Percentiles rank a stretch among this genome's conserved stretches.
Evolutionary conservation across 345 rosid genomes (phyloP).

Genomic region (Clarkia xantiana): DNA sequence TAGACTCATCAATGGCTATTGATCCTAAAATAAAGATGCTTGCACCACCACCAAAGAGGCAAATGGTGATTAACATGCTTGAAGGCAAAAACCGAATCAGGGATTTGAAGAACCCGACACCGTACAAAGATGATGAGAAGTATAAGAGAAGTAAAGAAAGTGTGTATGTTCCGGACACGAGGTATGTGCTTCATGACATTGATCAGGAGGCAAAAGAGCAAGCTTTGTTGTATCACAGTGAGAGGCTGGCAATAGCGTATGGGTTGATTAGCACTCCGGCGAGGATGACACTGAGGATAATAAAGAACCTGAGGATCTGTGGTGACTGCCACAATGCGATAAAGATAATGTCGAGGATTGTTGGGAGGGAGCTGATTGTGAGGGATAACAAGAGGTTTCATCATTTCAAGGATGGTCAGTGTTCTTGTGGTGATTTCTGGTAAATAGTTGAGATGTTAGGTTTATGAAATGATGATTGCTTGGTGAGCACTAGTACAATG

Average conservation of each 20-base stretch:
- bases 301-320: conserved; percentile 34
- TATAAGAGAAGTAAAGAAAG: conserved; percentile 17
- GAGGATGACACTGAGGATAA: conserved; percentile 28
- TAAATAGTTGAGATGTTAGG: too few relatives aligned
- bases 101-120: conserved; percentile 26
- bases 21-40: conserved; percentile 18
- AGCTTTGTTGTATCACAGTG: conserved; percentile 35
- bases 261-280: conserved; percentile 40
- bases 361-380: conserved; percentile 38
- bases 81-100: conserved; percentile 24
- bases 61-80: conserved; percentile 21
- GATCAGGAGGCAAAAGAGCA: conserved; percentile 44
- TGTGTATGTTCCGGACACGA: conserved; percentile 31
- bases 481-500: too few relatives aligned
- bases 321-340: conserved; percentile 39
- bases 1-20: conserved; percentile 20
- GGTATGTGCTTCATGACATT: conserved; percentile 38
- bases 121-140: conserved; percentile 33
- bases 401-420: conserved; percentile 32
- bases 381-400: too few relatives aligned
- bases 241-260: conserved; percentile 33
- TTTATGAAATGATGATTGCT: too few relatives aligned
- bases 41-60: conserved; percentile 17
- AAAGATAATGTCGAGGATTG: conserved; percentile 38
- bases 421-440: conserved; percentile 43